Evolutionary conservation across 805 yeast genomes (phyloP), one percentile per base, ranked within the genome.

Genomic region (Saccharomycopsis fodiens): DNA sequence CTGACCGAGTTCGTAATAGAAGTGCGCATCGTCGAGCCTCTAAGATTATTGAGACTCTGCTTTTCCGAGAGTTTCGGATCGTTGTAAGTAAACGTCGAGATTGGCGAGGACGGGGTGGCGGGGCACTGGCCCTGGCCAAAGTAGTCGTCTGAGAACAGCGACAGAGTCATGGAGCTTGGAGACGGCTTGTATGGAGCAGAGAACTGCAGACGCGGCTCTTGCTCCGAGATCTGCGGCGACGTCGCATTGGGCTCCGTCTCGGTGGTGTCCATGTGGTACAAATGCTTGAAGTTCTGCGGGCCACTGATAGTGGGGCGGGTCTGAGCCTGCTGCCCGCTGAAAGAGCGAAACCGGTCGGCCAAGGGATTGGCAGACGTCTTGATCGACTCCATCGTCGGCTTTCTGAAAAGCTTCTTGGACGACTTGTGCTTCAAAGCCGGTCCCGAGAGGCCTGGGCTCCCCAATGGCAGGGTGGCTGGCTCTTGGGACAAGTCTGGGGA

Each of bases 241-340:
- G 15, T 10, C 8, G 20, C 5, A 12, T 36, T 21, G 10, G 36
- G 39, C 12, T 45, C 48, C 17, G 34, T 16, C 15, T 31, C 17
- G 12, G 27, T 19, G 5, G 51, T 47, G 27, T 47, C 48, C 45
- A 45, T 45, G 22, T 47, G 51, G 35, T 44, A 47, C n/a, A 47
- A 22, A 27, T 47, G 51, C 25, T 47, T 44, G 39, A 47, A 47
- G 22, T 47, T 40, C 31, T 47, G 51, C 29, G 51, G 51, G 4
- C 44, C 48, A 8, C 45, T 39, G 13, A 47, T 47, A 15, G 17
- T 34, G 10, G 38, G 22, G 16, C 35, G 19, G 34, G 23, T 34
- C 16, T 6, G 36, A 22, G 13, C n/a, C 5, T 35, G 29, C 19
- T 34, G 34, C 6, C 17, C 35, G 6, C 23, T 6, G 10, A 32